Conservation (phyloP, 139 green algal genomes). For the Monoraphidium neglectum region DNA sequence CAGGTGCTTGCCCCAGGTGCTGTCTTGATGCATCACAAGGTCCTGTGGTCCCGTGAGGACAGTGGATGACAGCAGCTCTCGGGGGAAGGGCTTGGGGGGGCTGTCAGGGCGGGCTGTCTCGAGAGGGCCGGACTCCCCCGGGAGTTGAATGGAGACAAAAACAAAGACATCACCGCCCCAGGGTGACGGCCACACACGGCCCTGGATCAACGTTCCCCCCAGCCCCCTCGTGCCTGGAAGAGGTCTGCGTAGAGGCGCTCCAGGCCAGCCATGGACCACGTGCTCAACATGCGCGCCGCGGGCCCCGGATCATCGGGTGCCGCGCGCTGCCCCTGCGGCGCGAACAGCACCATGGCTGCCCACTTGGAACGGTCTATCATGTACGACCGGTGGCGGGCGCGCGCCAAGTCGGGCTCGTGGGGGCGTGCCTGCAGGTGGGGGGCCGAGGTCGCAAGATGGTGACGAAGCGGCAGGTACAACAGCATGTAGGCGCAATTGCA, state of each 20-base stretch:
- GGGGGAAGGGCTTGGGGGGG: too few species aligned
- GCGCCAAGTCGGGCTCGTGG: neutral
- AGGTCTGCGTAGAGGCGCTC: neutral
- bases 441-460: neutral
- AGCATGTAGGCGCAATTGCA: neutral
- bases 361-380: conserved; percentile 1
- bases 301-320: neutral
- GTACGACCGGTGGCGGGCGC: neutral
- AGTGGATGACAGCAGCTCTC: too few species aligned
- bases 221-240: neutral
- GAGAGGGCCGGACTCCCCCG: neutral
- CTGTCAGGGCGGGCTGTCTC: too few species aligned
- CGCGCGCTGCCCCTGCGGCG: neutral
- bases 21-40: too few species aligned
- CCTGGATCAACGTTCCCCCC: neutral
- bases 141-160: neutral
- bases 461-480: neutral
- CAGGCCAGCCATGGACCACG: neutral
- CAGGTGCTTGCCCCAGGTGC: too few species aligned
- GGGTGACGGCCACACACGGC: neutral
- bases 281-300: neutral
- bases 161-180: too few species aligned
- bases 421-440: neutral
- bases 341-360: neutral
- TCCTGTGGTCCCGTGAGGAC: too few species aligned